Evolutionary conservation across 768 basidiomycete genomes (phyloP), one percentile per base, ranked within the genome.

Genomic region (Boletus subparvulus): DNA sequence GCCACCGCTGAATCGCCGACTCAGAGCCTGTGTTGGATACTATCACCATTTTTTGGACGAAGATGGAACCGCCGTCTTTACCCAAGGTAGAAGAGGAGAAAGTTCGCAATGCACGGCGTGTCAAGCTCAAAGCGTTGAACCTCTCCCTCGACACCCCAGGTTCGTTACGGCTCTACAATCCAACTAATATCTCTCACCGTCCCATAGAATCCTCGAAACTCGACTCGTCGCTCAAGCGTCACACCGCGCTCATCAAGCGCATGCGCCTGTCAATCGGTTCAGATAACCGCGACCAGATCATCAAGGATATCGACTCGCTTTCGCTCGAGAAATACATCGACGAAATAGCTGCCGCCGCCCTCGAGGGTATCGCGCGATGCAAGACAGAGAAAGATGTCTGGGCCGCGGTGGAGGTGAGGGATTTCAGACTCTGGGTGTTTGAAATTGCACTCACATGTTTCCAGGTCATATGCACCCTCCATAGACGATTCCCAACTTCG

Each of bases 241-340:
- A 99, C 73, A 98, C 94, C 2, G 92, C 94, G 7, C 82, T 98
- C 60, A 94, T 97, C 61, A 98, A 96, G 73, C 88, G 91, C 44
- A 88, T 98, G 64, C 85, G 89, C 45, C 92, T 89, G 67, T 91
- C 92, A 17, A 80, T 98, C 65, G 90, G 88, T 16, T 69, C 80
- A 39, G 92, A 94, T 64, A 88, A 92, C 69, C 83, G 80, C 46
- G 92, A 94, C 64, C 87, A 92, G 65, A 86, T 96, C 57, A 75
- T 97, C 62, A 98, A 94, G 73, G 97, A 99, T 65, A 86, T 97
- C 61, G 88, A 94, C 59, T 81, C 88, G 0, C 80, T 99, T 52
- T 87, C 92, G 3, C 78, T 99, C 54, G 94, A 94, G 75, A 98
- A 97, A 74, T 98, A 99, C 69, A 80, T 95, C 47, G 95, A 97